A percentile compares a stretch with the other conserved stretches of the same genome.
Evolutionary conservation across 2,329 filamentous ascomycete species (phyloP).

Genomic region (Leptographium procerum): DNA sequence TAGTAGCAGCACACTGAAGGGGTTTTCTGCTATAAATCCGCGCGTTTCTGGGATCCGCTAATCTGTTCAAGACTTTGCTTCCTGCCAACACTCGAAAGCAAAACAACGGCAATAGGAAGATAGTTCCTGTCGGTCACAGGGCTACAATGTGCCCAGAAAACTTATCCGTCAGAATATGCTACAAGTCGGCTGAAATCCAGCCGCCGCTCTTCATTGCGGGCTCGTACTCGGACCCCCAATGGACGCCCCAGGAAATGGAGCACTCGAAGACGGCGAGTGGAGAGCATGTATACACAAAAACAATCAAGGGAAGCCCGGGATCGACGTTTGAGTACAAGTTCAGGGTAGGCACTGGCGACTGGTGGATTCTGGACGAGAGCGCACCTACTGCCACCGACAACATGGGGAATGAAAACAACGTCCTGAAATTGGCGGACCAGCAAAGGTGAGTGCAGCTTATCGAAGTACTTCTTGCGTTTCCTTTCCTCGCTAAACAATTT

Average conservation of each 20-base stretch:
- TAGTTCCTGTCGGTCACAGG: neutral
- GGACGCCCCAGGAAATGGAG: constrained; percentile 57
- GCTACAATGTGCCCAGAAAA: constrained; percentile 22
- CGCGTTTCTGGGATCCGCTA: too few species aligned
- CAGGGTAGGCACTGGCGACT: constrained; percentile 52
- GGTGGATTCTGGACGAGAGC: constrained; percentile 58
- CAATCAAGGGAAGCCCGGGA: constrained; percentile 41
- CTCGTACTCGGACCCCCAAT: constrained; percentile 54
- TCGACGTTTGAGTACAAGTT: constrained; percentile 66
- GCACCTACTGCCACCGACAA: constrained; percentile 38
- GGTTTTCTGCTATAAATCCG: too few species aligned
- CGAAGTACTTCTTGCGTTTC: neutral
- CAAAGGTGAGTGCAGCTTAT: constrained; percentile 2
- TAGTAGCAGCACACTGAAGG: too few species aligned
- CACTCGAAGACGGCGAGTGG: constrained; percentile 35
- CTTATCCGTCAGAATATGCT: constrained; percentile 46
- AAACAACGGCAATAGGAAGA: too few species aligned
- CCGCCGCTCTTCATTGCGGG: constrained; percentile 63
- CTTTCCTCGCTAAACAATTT: neutral
- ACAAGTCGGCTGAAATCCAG: constrained; percentile 44
- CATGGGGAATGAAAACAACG: constrained; percentile 37
- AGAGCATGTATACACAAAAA: constrained; percentile 47
- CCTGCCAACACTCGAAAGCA: neutral
- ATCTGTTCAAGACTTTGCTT: too few species aligned
- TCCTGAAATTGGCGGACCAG: constrained; percentile 23